Evolutionary conservation across 2,329 filamentous ascomycete species (phyloP).

Genomic region (Ascochyta viciae-villosae): DNA sequence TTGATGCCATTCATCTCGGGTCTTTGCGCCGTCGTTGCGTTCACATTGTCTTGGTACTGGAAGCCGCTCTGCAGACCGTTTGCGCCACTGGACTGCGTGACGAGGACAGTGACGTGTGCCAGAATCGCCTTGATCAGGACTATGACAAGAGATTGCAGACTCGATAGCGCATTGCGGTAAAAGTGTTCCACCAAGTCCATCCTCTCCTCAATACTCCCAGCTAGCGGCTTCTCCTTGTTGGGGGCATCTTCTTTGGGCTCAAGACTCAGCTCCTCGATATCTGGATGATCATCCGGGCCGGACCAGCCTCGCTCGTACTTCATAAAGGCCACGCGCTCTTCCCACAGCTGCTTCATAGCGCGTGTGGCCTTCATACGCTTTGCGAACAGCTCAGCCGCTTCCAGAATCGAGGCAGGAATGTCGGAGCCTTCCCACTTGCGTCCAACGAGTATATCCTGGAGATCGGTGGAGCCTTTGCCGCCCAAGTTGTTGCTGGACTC

Average conservation of each 20-base stretch:
- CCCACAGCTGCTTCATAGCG: conserved; percentile 92
- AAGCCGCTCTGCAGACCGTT: conserved; percentile 58
- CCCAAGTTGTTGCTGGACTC: conserved; percentile 87
- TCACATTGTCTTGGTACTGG: conserved; percentile 52
- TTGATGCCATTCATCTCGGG: conserved; percentile 43
- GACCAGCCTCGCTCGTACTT: conserved; percentile 93
- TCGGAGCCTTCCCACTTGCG: conserved; percentile 93
- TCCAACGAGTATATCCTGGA: conserved; percentile 81
- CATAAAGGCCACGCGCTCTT: conserved; percentile 88
- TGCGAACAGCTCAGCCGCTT: conserved; percentile 92
- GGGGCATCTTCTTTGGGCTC: conserved; percentile 41
- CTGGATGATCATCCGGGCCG: conserved; percentile 55
- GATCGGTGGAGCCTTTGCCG: conserved; percentile 81
- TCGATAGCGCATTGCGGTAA: conserved; percentile 79
- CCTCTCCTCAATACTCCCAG: conserved; percentile 66
- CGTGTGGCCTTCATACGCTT: conserved; percentile 89
- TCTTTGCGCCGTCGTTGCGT: conserved; percentile 43
- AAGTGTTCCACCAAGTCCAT: conserved; percentile 79
- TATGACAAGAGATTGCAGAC: conserved; percentile 91
- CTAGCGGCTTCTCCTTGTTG: conserved; percentile 49
- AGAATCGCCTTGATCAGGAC: conserved; percentile 89
- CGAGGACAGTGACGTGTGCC: conserved; percentile 84
- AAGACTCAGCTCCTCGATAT: conserved; percentile 52
- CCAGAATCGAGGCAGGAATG: conserved; percentile 91
- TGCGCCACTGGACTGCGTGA: conserved; percentile 63